Base-by-base conservation (phyloP, 2,329 filamentous ascomycete species). In the Lecanicillium sp. region DNA sequence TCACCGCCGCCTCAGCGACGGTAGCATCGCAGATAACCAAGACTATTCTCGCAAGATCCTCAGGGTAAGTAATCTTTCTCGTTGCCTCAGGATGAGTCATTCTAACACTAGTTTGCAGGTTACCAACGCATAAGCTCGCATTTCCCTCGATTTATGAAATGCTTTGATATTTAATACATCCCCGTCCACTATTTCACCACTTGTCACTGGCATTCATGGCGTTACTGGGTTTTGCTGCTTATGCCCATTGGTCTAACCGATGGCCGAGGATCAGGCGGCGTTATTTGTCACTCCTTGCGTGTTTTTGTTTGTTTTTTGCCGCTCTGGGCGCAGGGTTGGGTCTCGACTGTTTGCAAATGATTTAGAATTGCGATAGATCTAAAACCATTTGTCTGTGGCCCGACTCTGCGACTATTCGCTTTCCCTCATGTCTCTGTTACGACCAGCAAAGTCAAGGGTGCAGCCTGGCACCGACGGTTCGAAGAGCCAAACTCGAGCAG, bases 11-110 rank as follows among this genome's bases (percentile, higher is more conserved):
- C 75, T 90, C 67, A 95, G 90, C 64, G 86, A 92, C 54, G 90
- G 90, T 50, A 95, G 89, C 62, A 95, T 96, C 60, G 90, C 89
- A 37, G 90, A 96, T 60, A 94, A 95, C 64, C 80, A 94, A 64
- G 90, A 96, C 61, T 96, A 95, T 67, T 95, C 90, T 46, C 80
- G 90, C 65, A 84, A 85, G 65, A 95, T 96, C 63, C 75, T 96
- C 56, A 85, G 94, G 79, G 90, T 94, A 74, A 49, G 76, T 67
- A 41, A n/a, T 35, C 2, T 18, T 5, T 7, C 15, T 15, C 1
- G 20, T 16, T 33, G 3, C 7, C 14, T 15, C n/a, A n/a, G n/a
- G n/a, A n/a, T 5, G 16, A 14, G 14, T 32, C 11, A 12, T 22
- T 15, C 47, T 57, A 47, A 53, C 45, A 29, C 4, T 14, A 25